phyloP scores from a whole-genome alignment of 371 early-diverging fungal genomes.

The Mortierella sp. region DNA sequence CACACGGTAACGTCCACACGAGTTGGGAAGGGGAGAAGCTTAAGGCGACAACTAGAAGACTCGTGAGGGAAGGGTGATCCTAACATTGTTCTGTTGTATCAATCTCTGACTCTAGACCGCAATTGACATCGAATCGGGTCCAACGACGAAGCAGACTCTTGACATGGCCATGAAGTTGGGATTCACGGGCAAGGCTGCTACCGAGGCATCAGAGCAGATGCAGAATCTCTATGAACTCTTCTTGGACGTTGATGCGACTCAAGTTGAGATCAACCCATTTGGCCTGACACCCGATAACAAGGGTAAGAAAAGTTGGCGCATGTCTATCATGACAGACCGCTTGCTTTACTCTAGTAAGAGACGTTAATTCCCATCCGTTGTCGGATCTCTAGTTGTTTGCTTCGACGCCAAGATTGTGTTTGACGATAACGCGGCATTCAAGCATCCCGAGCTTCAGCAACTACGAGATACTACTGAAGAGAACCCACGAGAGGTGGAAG shows the following conservation, averaged over 20 bases:
- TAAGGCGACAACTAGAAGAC: not conserved
- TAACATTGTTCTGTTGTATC: slow-evolving; percentile 1
- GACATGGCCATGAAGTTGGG: slow-evolving; percentile 65
- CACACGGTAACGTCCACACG: slow-evolving; percentile 56
- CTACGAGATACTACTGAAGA: slow-evolving; percentile 75
- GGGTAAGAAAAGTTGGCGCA: slow-evolving; percentile 16
- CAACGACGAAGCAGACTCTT: slow-evolving; percentile 40
- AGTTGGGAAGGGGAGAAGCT: not conserved
- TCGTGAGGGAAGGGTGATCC: too few species aligned
- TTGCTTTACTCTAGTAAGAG: not conserved
- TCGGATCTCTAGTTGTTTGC: slow-evolving; percentile 60
- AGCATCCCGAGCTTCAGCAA: slow-evolving; percentile 64
- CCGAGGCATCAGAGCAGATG: slow-evolving; percentile 69
- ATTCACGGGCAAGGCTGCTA: slow-evolving; percentile 62
- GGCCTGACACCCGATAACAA: slow-evolving; percentile 65
- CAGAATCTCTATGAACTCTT: slow-evolving; percentile 72
- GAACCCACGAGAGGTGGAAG: slow-evolving; percentile 74
- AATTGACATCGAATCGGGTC: slow-evolving; percentile 47
- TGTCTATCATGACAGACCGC: not conserved
- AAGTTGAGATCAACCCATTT: slow-evolving; percentile 79
- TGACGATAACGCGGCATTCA: slow-evolving; percentile 78
- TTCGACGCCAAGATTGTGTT: slow-evolving; percentile 80
- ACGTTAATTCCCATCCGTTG: not conserved
- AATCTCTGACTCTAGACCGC: slow-evolving; percentile 11
- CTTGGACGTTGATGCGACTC: slow-evolving; percentile 69